phyloP scores from a whole-genome alignment of 768 basidiomycete genomes.

The Lactifluus subvellereus region DNA sequence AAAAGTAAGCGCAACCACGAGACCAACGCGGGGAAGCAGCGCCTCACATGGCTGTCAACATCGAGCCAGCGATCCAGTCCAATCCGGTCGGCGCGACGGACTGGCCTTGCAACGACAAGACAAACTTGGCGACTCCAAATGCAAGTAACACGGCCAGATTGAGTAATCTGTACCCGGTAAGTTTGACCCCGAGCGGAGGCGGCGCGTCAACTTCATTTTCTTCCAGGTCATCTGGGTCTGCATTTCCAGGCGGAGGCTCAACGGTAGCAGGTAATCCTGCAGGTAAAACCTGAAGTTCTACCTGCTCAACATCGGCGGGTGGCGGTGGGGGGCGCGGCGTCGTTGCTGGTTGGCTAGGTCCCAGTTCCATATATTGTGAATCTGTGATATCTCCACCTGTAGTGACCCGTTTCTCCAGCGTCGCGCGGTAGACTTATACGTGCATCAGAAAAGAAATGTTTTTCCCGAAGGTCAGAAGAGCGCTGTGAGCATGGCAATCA shows the following conservation, averaged over 20 bases:
- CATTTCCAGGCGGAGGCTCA: not conserved
- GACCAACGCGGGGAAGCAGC: not conserved
- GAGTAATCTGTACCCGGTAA: constrained; percentile 8
- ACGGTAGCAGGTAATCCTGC: not conserved
- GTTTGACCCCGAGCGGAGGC: constrained; percentile 4
- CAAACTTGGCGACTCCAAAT: constrained; percentile 1
- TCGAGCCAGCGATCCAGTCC: constrained; percentile 1
- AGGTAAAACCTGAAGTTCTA: not conserved
- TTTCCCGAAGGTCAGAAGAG: no score
- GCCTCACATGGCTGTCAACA: constrained; percentile 1
- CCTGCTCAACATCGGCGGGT: not conserved
- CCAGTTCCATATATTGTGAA: not conserved
- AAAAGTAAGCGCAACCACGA: not conserved
- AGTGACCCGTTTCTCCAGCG: no score
- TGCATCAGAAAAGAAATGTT: no score
- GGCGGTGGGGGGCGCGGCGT: not conserved
- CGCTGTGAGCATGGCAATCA: constrained; percentile 12
- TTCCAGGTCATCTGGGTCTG: not conserved
- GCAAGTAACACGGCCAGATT: not conserved
- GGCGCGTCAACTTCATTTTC: not conserved
- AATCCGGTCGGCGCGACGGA: not conserved
- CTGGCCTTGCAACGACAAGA: not conserved
- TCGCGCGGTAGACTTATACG: no score
- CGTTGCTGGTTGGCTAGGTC: not conserved
- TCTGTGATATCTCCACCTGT: no score